Evolutionary conservation across 208 protist species (phyloP), one percentile per base, ranked within the genome.

Genomic region (Crithidia brevicula): DNA sequence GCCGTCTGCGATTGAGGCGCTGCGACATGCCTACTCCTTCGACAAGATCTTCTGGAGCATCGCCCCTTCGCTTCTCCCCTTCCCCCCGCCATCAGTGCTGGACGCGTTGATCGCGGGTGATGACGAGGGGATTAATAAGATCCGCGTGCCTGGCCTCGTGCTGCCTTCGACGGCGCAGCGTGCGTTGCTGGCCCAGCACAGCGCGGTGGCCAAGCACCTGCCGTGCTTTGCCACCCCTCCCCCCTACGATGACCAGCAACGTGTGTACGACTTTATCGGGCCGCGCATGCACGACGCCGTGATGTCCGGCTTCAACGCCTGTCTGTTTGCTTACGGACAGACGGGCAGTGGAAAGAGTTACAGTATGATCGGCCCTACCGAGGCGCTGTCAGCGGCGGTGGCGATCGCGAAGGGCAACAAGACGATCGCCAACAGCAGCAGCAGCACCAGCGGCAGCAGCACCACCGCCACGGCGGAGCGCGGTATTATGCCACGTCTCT

Each of bases 321-420:
- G 90, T 43, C 43, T 98, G 1, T 92, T 98, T 61, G 94, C 94
- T 9, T 98, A 98, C 56, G 94, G 92, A 3, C 91, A 97, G 61
- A 98, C 94, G 1, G 92, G 94, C 28, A 92, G 86, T 59, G 92
- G 92, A 15, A 98, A 97, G 74, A 97, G 82, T 33, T 87, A 96
- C 73, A 96, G 88, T 77, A 95, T 98, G 85, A 91, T 96, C 15
- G 90, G 93, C 16, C 72, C 82, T 5, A 47, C 75, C 2, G 84
- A 86, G 15, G 47, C 60, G 22, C 38, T 84, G n/a, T 33, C 56
- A 0, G 33, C 80, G 13, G 53, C 34, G 15, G n/a, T 59, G 16
- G 33, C 40, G 15, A 56, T 15, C 5, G 54, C 49, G 10, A 57
- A 53, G 43, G 31, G 16, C 23, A 5, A 47, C 25, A 7, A 13